These are phyloP conservation scores for Arabidopsis arenosa DNA, from an alignment of 345 rosid species.

Conservation along the genomic window DNA sequence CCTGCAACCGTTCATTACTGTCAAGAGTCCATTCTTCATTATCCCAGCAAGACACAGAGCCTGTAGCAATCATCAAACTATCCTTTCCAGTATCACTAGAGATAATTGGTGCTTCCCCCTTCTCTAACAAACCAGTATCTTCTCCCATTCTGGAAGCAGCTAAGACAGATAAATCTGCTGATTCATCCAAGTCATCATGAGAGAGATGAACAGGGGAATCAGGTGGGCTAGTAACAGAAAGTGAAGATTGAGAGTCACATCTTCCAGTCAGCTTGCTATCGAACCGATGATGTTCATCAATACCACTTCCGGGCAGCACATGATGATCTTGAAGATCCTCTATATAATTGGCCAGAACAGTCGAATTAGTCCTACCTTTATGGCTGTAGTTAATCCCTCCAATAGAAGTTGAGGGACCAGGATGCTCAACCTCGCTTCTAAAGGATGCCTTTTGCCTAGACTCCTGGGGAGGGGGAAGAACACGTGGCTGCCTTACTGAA, in stretches of 20 bases:
- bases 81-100: conserved; percentile 54
- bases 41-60: conserved; percentile 68
- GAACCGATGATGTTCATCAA: conserved; percentile 50
- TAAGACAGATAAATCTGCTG: conserved; percentile 61
- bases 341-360: conserved; percentile 53
- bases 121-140: conserved; percentile 48
- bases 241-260: conserved; percentile 95
- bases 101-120: conserved; percentile 50
- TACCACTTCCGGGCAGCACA: conserved; percentile 47
- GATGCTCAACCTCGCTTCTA: conserved; percentile 59
- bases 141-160: conserved; percentile 56
- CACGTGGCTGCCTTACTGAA: conserved; percentile 92
- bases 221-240: conserved; percentile 92
- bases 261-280: conserved; percentile 55
- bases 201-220: conserved; percentile 90
- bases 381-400: conserved; percentile 51
- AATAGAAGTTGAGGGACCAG: conserved; percentile 62
- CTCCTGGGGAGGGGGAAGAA: conserved; percentile 78
- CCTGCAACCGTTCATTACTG: conserved; percentile 66
- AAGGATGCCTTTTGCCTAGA: conserved; percentile 63
- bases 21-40: conserved; percentile 90
- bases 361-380: conserved; percentile 53
- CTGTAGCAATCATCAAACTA: conserved; percentile 53
- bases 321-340: conserved; percentile 55
- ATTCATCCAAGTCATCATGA: conserved; percentile 94